Base-by-base conservation (phyloP, 2,329 filamentous ascomycete species). In the Fusarium albidum region DNA sequence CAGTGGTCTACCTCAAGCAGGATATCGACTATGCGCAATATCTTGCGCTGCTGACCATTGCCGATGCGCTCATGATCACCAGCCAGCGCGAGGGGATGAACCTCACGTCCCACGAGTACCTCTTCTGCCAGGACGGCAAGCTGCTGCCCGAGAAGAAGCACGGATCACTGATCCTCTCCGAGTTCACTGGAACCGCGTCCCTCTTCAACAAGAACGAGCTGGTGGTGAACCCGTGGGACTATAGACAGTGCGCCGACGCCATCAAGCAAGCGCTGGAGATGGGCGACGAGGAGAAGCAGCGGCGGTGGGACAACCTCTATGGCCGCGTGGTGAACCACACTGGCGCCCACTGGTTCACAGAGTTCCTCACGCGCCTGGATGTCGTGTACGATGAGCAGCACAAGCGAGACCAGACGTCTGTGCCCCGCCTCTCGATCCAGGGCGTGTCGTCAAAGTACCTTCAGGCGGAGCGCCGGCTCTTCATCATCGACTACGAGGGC, bases 11-110 rank as follows among this genome's bases (percentile, higher is more conserved):
- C 73, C 79, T 98, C 46, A 93, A 96, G 73, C 94, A 98, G 72
- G 94, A 98, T 66, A 95, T 98, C 54, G 88, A 91, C 52, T 96
- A 96, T 69, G 81, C 90, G 0, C 93, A 97, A 69, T 98, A 97
- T 67, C 82, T 98, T n/a, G 94, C 93, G 2, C 79, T 98, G 8
- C 82, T 97, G 39, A 92, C 91, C 4, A 88, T 96, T 45, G 95
- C 94, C 3, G 93, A 98, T 75, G 90, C 89, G 3, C 79, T 98
- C 42, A 95, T 97, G 85, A 95, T 98, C 68, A 96, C 94, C 3
- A 96, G 92, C 69, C 86, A 98, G 65, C 91, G 95, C 45, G 94
- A 98, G 72, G 94, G 94, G 58, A 98, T 98, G 95, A 98, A 97
- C 70, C 76, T 98, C 49, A 97, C 94, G 0, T 93, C 90, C 6